A percentile compares a stretch with the other conserved stretches of the same genome.
Conservation (phyloP, 2,329 filamentous ascomycete species). For the Cercospora sp. region DNA sequence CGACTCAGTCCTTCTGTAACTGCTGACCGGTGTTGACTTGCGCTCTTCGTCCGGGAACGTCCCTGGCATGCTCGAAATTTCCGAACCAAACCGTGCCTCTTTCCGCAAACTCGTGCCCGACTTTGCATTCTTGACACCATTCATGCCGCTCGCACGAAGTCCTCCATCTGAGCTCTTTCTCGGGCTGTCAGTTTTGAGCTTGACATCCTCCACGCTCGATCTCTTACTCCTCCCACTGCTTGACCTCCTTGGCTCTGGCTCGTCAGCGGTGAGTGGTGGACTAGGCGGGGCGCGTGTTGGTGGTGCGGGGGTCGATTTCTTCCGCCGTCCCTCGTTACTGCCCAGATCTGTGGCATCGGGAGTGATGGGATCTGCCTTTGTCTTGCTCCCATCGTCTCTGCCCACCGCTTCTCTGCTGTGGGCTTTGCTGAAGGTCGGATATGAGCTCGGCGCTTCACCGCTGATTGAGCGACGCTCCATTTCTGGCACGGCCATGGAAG, state of each 20-base stretch:
- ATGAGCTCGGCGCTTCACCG: constrained; percentile 56
- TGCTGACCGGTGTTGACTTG: constrained; percentile 43
- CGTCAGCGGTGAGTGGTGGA: constrained; percentile 48
- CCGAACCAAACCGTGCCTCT: constrained; percentile 41
- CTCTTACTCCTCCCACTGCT: constrained; percentile 49
- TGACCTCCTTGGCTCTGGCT: constrained; percentile 47
- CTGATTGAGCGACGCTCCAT: constrained; percentile 46
- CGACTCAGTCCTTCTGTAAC: constrained; percentile 36
- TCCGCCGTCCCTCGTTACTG: constrained; percentile 33
- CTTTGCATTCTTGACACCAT: constrained; percentile 41
- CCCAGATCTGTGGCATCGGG: constrained; percentile 48
- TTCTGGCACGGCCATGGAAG: constrained; percentile 45
- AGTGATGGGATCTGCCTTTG: constrained; percentile 37
- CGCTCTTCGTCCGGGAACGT: constrained; percentile 40
- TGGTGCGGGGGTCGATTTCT: constrained; percentile 29
- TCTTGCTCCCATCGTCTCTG: constrained; percentile 41
- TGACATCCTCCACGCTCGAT: constrained; percentile 41
- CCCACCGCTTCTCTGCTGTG: constrained; percentile 85
- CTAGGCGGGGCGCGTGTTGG: constrained; percentile 46
- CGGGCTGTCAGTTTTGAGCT: constrained; percentile 41
- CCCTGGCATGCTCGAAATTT: constrained; percentile 44
- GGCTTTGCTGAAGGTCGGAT: constrained; percentile 83
- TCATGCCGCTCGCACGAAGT: constrained; percentile 32
- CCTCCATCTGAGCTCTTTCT: constrained; percentile 47
- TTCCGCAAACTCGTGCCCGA: constrained; percentile 48